A percentile compares a stretch with the other conserved stretches of the same genome.
Conservation (phyloP, 108 stramenopile genomes). For the Nannochloropsis salina region DNA sequence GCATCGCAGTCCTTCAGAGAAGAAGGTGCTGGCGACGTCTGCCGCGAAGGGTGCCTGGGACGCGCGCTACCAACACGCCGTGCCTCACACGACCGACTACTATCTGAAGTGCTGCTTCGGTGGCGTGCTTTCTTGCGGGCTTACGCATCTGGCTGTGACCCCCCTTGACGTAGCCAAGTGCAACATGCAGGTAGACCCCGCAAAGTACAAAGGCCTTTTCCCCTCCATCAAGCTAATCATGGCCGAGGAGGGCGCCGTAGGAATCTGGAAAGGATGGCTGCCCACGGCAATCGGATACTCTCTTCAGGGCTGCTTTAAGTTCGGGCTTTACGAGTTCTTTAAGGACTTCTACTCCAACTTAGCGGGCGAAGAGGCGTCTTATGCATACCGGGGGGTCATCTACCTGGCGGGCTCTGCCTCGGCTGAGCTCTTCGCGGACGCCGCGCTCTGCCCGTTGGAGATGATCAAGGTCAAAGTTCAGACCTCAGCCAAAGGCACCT, state of each 20-base stretch:
- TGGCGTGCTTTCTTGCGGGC: slow-evolving; percentile 52
- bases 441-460: slow-evolving; percentile 45
- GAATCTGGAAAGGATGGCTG: slow-evolving; percentile 28
- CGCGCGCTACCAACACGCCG: slow-evolving; percentile 27
- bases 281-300: background rate
- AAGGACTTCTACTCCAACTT: slow-evolving; percentile 53
- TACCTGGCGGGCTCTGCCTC: slow-evolving; percentile 44
- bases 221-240: slow-evolving; percentile 38
- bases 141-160: slow-evolving; percentile 49
- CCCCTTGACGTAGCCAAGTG: slow-evolving; percentile 55
- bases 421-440: slow-evolving; percentile 45
- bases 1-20: background rate
- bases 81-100: slow-evolving; percentile 38
- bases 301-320: slow-evolving; percentile 44
- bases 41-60: slow-evolving; percentile 27
- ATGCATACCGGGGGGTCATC: slow-evolving; percentile 38
- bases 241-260: slow-evolving; percentile 39
- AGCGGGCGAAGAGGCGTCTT: slow-evolving; percentile 39
- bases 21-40: slow-evolving; percentile 28
- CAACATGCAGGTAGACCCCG: slow-evolving; percentile 55
- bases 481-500: slow-evolving; percentile 38
- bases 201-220: slow-evolving; percentile 44
- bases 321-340: slow-evolving; percentile 56
- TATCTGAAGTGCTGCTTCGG: slow-evolving; percentile 55
- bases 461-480: slow-evolving; percentile 44